Percentiles rank a stretch among this genome's conserved stretches.
phyloP scores from a whole-genome alignment of 164 flowering plant species.

The Tinospora cordifolia region DNA sequence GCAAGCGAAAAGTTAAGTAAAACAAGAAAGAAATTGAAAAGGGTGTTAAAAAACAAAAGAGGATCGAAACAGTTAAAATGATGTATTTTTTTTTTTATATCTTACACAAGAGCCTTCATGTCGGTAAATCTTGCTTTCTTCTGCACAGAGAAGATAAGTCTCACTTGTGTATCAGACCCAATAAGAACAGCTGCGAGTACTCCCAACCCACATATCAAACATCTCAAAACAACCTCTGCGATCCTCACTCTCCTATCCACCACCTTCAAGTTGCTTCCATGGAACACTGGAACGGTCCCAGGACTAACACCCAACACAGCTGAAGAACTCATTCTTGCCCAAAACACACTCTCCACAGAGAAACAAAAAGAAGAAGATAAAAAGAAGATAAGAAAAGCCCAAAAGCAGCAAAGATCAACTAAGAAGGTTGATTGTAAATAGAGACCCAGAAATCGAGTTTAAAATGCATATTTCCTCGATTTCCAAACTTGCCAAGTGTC shows the following conservation, averaged over 20 bases:
- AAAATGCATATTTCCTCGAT: not conserved
- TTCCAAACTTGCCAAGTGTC: conserved; percentile 17
- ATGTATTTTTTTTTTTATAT: not conserved
- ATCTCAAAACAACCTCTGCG: conserved; percentile 67
- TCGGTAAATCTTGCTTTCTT: conserved; percentile 80
- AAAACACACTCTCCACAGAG: not conserved
- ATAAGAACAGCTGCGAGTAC: conserved; percentile 65
- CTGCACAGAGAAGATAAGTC: conserved; percentile 53
- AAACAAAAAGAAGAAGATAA: not conserved
- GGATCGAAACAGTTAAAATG: not conserved
- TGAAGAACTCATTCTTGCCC: conserved; percentile 43
- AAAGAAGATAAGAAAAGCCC: not conserved
- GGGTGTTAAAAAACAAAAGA: not conserved
- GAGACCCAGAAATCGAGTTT: conserved; percentile 3
- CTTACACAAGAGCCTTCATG: conserved; percentile 92
- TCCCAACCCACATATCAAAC: conserved; percentile 61
- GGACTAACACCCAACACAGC: conserved; percentile 71
- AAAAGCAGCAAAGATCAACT: conserved; percentile 5
- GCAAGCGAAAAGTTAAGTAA: not conserved
- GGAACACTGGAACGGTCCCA: conserved; percentile 64
- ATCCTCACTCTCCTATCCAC: conserved; percentile 64
- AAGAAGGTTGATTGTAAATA: conserved; percentile 21
- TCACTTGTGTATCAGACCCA: conserved; percentile 66
- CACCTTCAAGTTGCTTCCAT: conserved; percentile 47
- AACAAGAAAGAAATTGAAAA: not conserved